Evolutionary conservation across 768 basidiomycete species (phyloP).

Genomic region (Phylloporus arenicola): DNA sequence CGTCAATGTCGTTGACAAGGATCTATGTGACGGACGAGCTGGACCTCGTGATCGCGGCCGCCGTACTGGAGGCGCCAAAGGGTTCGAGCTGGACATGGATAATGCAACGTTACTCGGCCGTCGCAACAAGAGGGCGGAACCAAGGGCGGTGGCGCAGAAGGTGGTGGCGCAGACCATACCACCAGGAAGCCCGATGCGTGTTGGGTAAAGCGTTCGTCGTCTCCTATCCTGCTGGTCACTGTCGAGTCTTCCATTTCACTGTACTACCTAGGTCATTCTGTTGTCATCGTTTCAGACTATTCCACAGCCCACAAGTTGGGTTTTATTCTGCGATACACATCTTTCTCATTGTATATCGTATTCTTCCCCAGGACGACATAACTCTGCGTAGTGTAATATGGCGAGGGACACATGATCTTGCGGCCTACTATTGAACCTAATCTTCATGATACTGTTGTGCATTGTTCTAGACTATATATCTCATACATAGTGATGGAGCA

Average conservation of each 20-base stretch:
- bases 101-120: constrained; percentile 82
- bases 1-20: constrained; percentile 19
- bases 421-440: constrained; percentile 14
- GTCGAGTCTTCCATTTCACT: neutral
- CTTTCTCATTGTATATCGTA: constrained; percentile 10
- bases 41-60: constrained; percentile 60
- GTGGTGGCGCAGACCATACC: constrained; percentile 29
- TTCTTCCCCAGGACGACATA: constrained; percentile 5
- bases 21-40: constrained; percentile 56
- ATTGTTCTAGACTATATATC: constrained; percentile 10
- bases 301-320: neutral
- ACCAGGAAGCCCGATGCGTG: constrained; percentile 31
- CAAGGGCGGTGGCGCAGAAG: constrained; percentile 23
- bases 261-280: neutral
- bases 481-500: neutral
- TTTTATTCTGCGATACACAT: constrained; percentile 10
- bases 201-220: constrained; percentile 12
- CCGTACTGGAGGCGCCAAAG: constrained; percentile 24
- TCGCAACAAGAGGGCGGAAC: constrained; percentile 43
- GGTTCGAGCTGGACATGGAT: constrained; percentile 84
- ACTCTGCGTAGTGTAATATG: constrained; percentile 9
- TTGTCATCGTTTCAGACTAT: neutral
- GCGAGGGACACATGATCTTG: constrained; percentile 11
- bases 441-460: constrained; percentile 10
- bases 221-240: neutral